Conservation (phyloP, 148 eudicot species). For the Rheum nobile region DNA sequence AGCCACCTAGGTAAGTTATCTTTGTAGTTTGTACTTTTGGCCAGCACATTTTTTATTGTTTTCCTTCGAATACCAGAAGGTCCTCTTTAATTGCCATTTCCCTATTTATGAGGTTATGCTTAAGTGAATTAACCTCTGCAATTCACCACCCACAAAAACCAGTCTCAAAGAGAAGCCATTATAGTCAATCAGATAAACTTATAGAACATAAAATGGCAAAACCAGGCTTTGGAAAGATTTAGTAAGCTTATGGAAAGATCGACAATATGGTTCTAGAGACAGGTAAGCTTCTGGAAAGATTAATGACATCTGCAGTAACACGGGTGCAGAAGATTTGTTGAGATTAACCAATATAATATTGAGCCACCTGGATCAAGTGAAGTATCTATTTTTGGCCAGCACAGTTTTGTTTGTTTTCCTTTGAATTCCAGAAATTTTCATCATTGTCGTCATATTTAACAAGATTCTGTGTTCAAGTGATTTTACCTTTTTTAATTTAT, state of each 20-base stretch:
- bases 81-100: no score
- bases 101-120: neutral
- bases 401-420: no score
- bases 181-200: neutral
- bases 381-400: no score
- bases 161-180: neutral
- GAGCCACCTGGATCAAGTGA: neutral
- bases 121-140: neutral
- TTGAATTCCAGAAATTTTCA: no score
- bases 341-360: neutral
- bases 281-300: neutral
- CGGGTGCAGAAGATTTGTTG: neutral
- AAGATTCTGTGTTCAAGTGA: no score
- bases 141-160: neutral
- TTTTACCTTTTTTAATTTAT: no score
- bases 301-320: neutral
- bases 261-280: neutral
- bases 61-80: no score
- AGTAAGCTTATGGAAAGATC: neutral
- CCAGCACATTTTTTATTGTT: no score
- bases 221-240: no score
- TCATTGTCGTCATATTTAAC: no score
- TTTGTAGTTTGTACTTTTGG: no score
- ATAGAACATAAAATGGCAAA: neutral
- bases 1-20: neutral